A percentile compares a stretch with the other conserved stretches of the same genome.
Evolutionary conservation across 202 grass and related monocot genomes (phyloP).

Genomic region (Dendrocalamus latiflorus): DNA sequence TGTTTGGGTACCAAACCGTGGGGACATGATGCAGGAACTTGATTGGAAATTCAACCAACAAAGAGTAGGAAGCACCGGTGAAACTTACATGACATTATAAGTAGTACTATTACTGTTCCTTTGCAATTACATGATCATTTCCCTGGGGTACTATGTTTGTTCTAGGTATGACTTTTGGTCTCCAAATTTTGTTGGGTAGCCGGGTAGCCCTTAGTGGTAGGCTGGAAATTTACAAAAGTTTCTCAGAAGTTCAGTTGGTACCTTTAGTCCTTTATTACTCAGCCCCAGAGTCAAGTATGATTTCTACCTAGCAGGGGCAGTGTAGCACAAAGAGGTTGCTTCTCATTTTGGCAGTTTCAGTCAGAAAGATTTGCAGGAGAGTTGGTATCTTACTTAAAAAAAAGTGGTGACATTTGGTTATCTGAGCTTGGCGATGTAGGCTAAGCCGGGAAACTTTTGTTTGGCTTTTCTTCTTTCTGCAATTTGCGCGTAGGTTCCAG

Average conservation of each 20-base stretch:
- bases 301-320: neutral
- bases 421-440: neutral
- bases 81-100: too few species aligned
- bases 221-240: neutral
- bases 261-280: neutral
- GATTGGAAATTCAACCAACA: too few species aligned
- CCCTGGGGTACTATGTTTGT: neutral
- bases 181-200: neutral
- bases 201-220: neutral
- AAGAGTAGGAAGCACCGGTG: too few species aligned
- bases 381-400: neutral
- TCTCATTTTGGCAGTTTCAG: neutral
- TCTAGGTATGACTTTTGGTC: neutral
- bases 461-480: neutral
- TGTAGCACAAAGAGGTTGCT: neutral
- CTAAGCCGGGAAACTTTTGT: neutral
- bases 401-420: neutral
- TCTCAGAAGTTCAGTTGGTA: neutral
- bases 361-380: neutral
- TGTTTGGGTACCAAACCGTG: too few species aligned
- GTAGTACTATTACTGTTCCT: neutral
- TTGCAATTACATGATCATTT: neutral
- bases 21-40: too few species aligned
- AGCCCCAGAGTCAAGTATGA: neutral
- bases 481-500: too few species aligned